phyloP scores from a whole-genome alignment of 495 filamentous ascomycete species.

The Chaetomidium leptoderma region DNA sequence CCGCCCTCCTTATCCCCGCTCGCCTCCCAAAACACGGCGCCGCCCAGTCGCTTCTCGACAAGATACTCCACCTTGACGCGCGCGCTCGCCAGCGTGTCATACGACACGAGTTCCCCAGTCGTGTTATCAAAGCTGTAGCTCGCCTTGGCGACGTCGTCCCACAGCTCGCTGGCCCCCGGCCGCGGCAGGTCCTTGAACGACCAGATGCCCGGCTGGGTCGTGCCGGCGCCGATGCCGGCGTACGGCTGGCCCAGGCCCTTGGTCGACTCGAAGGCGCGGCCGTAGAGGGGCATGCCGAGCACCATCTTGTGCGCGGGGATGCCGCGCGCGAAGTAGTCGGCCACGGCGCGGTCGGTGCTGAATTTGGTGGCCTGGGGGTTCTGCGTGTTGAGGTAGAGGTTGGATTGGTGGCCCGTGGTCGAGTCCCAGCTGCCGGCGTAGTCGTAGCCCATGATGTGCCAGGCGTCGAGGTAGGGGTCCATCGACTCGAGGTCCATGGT shows the following conservation, averaged over 20 bases:
- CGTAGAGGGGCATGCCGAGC: slow-evolving; percentile 82
- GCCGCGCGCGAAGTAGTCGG: slow-evolving; percentile 61
- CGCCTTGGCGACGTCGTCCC: slow-evolving; percentile 52
- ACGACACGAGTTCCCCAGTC: slow-evolving; percentile 63
- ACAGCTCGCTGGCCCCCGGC: slow-evolving; percentile 43
- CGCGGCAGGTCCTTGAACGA: slow-evolving; percentile 64
- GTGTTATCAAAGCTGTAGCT: slow-evolving; percentile 65
- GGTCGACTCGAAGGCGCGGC: slow-evolving; percentile 71
- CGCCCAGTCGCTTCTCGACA: slow-evolving; percentile 58
- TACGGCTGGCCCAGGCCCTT: slow-evolving; percentile 64
- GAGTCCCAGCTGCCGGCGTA: slow-evolving; percentile 68
- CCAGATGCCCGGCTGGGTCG: slow-evolving; percentile 75
- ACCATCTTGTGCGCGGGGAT: slow-evolving; percentile 66
- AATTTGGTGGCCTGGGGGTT: slow-evolving; percentile 60
- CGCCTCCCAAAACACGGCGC: slow-evolving; percentile 90
- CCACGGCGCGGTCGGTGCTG: slow-evolving; percentile 61
- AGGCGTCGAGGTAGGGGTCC: slow-evolving; percentile 74
- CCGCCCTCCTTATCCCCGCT: slow-evolving; percentile 62
- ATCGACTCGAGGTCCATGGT: slow-evolving; percentile 64
- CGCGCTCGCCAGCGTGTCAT: slow-evolving; percentile 63
- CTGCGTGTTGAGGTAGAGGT: slow-evolving; percentile 54
- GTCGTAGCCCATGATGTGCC: slow-evolving; percentile 82
- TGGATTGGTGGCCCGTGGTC: slow-evolving; percentile 67
- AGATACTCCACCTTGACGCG: slow-evolving; percentile 64
- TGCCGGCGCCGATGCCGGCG: slow-evolving; percentile 59